Base-by-base conservation (phyloP, 2,329 filamentous ascomycete genomes). In the Cytospora mali region DNA sequence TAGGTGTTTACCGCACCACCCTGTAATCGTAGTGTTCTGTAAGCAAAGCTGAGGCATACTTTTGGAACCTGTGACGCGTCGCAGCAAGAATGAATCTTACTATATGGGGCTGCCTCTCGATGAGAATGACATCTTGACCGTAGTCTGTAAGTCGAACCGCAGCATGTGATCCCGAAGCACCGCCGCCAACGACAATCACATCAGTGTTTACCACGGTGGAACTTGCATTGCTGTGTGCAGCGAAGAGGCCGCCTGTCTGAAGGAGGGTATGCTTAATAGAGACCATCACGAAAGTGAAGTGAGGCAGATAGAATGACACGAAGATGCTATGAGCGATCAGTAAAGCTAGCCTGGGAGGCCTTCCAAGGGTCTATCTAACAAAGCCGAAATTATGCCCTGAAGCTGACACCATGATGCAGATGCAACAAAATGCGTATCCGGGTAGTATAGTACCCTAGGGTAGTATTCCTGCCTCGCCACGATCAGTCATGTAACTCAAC, bases 141-240 rank as follows among this genome's bases (percentile, higher is more conserved):
- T 48, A 58, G 21, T 62, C 60, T 16, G 54, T 62, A 9, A 62
- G 50, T 21, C 55, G 48, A 3, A 62, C 60, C 5, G 60, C 60
- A 39, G 60, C 54, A 54, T 62, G 60, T 1, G 60, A 55, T 29
- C 60, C 60, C 2, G 54, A 56, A 28, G 60, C 60, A 21, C 60
- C 60, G 21, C 60, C 60, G n/a, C 60, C 60, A 9, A 62, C 50
- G 27, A 62, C 27, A 33, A 58, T 31, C n/a, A 33, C 51, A 35
- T 58, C 56, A 4, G 56, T 58, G 6, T 33, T 52, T 23, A 58
- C 56, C 6, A 58, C 48, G 16, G 23, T 58, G 31, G 51, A 25
- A 25, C 42, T 52, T 6, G 56, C 42, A 31, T 13, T 52, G 13
- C 52, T 50, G 33, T 31, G 33, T 1, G 48, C 48, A 42, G 48